These are phyloP conservation scores for Rhodotorula sp. DNA, from an alignment of 1,284 basidiomycete species.

Conservation along the genomic window DNA sequence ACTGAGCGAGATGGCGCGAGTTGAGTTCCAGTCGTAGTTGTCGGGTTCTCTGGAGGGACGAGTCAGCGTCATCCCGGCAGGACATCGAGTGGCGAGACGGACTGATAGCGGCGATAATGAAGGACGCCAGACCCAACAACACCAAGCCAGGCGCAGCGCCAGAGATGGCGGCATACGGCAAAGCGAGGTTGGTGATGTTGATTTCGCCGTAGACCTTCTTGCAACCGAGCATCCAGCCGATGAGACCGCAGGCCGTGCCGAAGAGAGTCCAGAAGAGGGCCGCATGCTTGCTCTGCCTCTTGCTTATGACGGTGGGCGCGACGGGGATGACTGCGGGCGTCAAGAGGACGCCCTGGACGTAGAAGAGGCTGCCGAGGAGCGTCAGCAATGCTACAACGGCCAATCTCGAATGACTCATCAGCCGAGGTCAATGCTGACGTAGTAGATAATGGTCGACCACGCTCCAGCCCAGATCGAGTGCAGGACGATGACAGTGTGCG, in stretches of 20 bases:
- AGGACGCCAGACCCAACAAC: constrained; percentile 71
- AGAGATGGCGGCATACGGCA: constrained; percentile 41
- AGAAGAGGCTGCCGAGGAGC: constrained; percentile 22
- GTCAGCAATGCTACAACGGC: background rate
- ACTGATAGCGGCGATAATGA: constrained; percentile 61
- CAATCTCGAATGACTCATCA: constrained; percentile 14
- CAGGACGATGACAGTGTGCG: constrained; percentile 47
- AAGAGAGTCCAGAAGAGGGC: constrained; percentile 18
- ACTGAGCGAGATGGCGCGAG: constrained; percentile 56
- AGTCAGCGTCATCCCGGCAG: background rate
- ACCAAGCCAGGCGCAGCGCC: constrained; percentile 62
- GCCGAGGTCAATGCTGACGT: constrained; percentile 65
- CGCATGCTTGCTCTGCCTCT: constrained; percentile 12
- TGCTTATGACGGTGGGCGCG: constrained; percentile 39
- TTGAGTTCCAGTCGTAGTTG: constrained; percentile 71
- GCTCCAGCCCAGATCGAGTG: constrained; percentile 77
- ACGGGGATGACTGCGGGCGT: constrained; percentile 42
- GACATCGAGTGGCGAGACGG: background rate
- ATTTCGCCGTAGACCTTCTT: constrained; percentile 40
- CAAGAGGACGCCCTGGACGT: constrained; percentile 39
- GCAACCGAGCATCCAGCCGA: constrained; percentile 42
- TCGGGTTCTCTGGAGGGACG: constrained; percentile 56
- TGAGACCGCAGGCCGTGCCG: constrained; percentile 12
- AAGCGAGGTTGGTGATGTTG: constrained; percentile 41
- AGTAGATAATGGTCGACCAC: constrained; percentile 79